phyloP scores from a whole-genome alignment of 1,284 basidiomycete species.

The Leccinum insolens region DNA sequence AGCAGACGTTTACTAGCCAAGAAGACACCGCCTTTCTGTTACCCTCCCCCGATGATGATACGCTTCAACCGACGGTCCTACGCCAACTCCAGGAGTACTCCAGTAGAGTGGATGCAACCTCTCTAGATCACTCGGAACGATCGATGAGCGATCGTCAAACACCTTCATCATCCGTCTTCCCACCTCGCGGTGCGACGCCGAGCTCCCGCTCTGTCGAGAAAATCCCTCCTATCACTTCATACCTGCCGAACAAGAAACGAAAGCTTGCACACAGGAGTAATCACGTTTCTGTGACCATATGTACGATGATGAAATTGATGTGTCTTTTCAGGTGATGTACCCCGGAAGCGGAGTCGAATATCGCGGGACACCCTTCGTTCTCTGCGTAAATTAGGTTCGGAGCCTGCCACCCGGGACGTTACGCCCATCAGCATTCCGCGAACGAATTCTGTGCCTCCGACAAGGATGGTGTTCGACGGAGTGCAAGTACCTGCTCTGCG shows the following conservation, averaged over 20 bases:
- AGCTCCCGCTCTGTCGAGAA: not conserved
- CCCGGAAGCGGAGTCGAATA: conserved; percentile 24
- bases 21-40: conserved; percentile 17
- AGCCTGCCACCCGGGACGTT: conserved; percentile 27
- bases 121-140: conserved; percentile 1
- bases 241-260: conserved; percentile 13
- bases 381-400: conserved; percentile 25
- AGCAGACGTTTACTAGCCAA: not conserved
- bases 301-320: conserved; percentile 9
- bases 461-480: conserved; percentile 30
- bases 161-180: not conserved
- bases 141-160: conserved; percentile 2
- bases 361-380: conserved; percentile 15
- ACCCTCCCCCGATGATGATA: conserved; percentile 5
- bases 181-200: not conserved
- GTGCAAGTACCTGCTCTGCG: conserved; percentile 27
- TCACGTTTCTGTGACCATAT: not conserved
- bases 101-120: conserved; percentile 7
- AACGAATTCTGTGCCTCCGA: conserved; percentile 25
- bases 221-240: not conserved
- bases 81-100: conserved; percentile 24
- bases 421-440: conserved; percentile 22
- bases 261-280: conserved; percentile 16
- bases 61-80: conserved; percentile 14
- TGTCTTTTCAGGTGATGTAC: conserved; percentile 14